A percentile compares a stretch with the other conserved stretches of the same genome.
Evolutionary conservation across 768 basidiomycete species (phyloP).

Genomic region (Artomyces pyxidatus): DNA sequence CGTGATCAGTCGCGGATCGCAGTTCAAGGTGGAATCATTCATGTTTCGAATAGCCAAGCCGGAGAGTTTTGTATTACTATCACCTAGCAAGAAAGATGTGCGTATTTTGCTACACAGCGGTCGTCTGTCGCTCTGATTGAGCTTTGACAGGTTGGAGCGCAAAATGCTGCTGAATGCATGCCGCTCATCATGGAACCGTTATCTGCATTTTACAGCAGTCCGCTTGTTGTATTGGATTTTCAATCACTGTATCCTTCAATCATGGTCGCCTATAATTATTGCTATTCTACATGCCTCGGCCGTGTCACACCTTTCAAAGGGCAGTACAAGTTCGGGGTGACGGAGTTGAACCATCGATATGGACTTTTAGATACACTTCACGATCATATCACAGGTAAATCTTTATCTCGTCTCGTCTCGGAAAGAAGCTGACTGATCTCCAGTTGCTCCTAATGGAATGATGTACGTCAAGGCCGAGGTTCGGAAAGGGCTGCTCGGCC

Average conservation of each 20-base stretch:
- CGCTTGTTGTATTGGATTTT: constrained; percentile 91
- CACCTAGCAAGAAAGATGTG: constrained; percentile 83
- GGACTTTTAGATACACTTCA: constrained; percentile 63
- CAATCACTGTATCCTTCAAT: constrained; percentile 94
- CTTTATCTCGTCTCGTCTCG: neutral
- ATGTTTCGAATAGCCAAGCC: constrained; percentile 97
- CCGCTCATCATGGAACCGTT: constrained; percentile 93
- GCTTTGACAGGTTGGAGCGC: constrained; percentile 70
- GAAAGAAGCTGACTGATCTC: neutral
- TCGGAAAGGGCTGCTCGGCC: constrained; percentile 74
- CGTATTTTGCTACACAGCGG: constrained; percentile 14
- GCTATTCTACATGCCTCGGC: constrained; percentile 94
- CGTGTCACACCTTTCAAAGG: constrained; percentile 83
- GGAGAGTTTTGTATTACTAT: constrained; percentile 84
- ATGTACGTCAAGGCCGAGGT: constrained; percentile 85
- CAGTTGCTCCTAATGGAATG: constrained; percentile 93
- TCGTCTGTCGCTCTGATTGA: neutral
- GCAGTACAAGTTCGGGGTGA: constrained; percentile 80
- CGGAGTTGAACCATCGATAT: constrained; percentile 57
- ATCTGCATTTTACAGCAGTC: constrained; percentile 89
- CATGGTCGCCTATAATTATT: constrained; percentile 99
- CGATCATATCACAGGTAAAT: constrained; percentile 70
- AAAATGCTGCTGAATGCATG: constrained; percentile 95
- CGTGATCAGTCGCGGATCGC: constrained; percentile 89
- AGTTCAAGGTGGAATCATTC: constrained; percentile 98